Percentiles rank a stretch among this genome's conserved stretches.
Conservation (phyloP, 371 early-diverging fungal species). For the Mucor indicus region DNA sequence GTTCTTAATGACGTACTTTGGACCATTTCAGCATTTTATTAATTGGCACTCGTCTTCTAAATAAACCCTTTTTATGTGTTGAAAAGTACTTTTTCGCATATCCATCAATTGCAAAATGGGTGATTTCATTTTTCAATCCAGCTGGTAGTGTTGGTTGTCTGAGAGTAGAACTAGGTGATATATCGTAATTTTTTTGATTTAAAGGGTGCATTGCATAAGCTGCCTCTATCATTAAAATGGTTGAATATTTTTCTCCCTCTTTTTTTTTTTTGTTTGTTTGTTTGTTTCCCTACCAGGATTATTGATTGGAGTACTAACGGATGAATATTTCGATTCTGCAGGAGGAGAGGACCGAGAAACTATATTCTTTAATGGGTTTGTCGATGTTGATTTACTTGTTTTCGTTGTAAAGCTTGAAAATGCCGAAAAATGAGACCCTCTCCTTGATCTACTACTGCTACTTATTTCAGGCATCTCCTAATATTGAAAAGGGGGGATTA, state of each 20-base stretch:
- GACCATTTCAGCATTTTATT: slow-evolving; percentile 84
- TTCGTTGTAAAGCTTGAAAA: slow-evolving; percentile 23
- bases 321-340: background rate
- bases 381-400: slow-evolving; percentile 18
- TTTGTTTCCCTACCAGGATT: slow-evolving; percentile 24
- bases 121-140: slow-evolving; percentile 68
- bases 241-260: no score
- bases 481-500: background rate
- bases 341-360: slow-evolving; percentile 19
- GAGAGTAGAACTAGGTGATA: background rate
- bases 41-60: slow-evolving; percentile 82
- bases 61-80: slow-evolving; percentile 81
- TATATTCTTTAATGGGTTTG: slow-evolving; percentile 30
- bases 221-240: no score
- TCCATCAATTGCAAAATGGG: slow-evolving; percentile 82
- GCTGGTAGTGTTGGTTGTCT: slow-evolving; percentile 54
- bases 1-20: slow-evolving; percentile 40
- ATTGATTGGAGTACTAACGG: slow-evolving; percentile 22
- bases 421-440: slow-evolving; percentile 32
- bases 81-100: slow-evolving; percentile 92
- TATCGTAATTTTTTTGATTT: no score
- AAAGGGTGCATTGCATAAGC: background rate
- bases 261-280: no score
- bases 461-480: slow-evolving; percentile 2
- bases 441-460: slow-evolving; percentile 14